phyloP scores from a whole-genome alignment of 768 basidiomycete species.

The Psilocybe cubensis region DNA sequence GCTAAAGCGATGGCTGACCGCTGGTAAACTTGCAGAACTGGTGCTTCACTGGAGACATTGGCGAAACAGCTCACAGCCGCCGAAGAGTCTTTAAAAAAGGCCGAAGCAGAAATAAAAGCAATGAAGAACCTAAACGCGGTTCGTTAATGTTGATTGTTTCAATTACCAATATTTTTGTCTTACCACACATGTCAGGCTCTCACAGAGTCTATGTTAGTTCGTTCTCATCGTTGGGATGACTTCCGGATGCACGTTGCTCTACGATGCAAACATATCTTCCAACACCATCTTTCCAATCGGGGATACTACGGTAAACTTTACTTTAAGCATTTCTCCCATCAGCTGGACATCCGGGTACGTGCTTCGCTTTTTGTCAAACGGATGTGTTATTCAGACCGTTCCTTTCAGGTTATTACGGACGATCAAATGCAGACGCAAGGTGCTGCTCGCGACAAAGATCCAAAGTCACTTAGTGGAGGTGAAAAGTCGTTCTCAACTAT shows the following conservation, averaged over 20 bases:
- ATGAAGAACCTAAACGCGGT: constrained; percentile 73
- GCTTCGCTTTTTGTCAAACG: background rate
- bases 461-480: constrained; percentile 86
- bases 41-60: constrained; percentile 80
- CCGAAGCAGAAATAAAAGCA: constrained; percentile 63
- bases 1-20: constrained; percentile 1
- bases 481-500: constrained; percentile 98
- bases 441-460: constrained; percentile 77
- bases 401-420: constrained; percentile 75
- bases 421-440: constrained; percentile 70
- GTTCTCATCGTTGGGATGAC: constrained; percentile 79
- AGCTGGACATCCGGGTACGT: constrained; percentile 64
- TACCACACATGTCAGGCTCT: constrained; percentile 56
- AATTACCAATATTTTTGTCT: background rate
- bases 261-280: constrained; percentile 83
- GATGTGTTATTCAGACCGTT: background rate
- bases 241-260: constrained; percentile 90
- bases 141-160: constrained; percentile 7
- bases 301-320: constrained; percentile 89
- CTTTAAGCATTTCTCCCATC: constrained; percentile 73
- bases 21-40: constrained; percentile 51
- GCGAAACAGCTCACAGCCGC: constrained; percentile 70
- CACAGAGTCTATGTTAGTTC: constrained; percentile 62
- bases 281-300: constrained; percentile 79
- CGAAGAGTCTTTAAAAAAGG: constrained; percentile 58